A percentile compares a stretch with the other conserved stretches of the same genome.
Evolutionary conservation across 768 basidiomycete species (phyloP).

Genomic region (Mycena latifolia): DNA sequence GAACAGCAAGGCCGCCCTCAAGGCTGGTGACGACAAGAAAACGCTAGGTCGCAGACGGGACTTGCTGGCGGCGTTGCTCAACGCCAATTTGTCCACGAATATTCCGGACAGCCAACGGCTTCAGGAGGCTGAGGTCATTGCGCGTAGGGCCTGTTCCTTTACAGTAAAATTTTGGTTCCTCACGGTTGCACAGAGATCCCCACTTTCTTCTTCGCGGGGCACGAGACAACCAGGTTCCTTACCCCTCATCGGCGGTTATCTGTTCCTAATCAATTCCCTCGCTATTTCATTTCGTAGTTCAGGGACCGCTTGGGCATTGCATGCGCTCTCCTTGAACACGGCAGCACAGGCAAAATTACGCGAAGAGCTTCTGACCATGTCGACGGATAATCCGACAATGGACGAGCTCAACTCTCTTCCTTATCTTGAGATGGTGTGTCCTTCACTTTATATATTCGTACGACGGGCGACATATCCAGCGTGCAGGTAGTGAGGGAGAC

Average conservation of each 20-base stretch:
- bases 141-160: constrained; percentile 42
- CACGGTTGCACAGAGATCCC: constrained; percentile 45
- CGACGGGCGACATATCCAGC: background rate
- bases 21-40: constrained; percentile 20
- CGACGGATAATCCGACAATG: too few species aligned
- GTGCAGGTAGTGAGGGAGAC: constrained; percentile 59
- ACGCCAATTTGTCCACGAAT: constrained; percentile 63
- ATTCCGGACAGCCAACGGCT: constrained; percentile 55
- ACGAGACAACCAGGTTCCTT: constrained; percentile 13
- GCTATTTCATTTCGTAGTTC: background rate
- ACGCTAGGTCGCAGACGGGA: constrained; percentile 50
- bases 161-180: background rate
- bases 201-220: constrained; percentile 56
- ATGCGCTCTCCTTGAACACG: too few species aligned
- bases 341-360: too few species aligned
- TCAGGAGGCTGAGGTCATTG: constrained; percentile 61
- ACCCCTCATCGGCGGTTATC: too few species aligned
- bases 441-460: constrained; percentile 22
- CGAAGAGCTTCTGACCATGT: too few species aligned
- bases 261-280: too few species aligned
- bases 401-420: too few species aligned
- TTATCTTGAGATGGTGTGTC: too few species aligned
- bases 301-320: constrained; percentile 54
- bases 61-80: constrained; percentile 59
- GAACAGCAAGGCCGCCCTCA: constrained; percentile 51